phyloP scores from a whole-genome alignment of 164 flowering plant species.

The Stephania cephalantha region DNA sequence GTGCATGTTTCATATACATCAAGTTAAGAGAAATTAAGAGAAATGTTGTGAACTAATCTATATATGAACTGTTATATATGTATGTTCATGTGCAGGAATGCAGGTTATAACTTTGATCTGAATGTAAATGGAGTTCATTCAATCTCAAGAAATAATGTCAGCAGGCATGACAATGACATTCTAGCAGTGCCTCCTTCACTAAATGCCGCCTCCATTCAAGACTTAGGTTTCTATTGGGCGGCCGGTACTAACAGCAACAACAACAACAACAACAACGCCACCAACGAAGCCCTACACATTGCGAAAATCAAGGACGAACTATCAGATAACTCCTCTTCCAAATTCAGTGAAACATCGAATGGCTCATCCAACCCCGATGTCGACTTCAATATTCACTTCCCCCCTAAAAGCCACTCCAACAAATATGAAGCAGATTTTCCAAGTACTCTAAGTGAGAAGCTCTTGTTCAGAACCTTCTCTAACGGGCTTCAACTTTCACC shows the following conservation, averaged over 20 bases:
- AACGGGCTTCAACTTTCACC: conserved; percentile 20
- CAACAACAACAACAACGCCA: conserved; percentile 14
- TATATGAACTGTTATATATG: too few species aligned
- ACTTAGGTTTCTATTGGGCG: conserved; percentile 38
- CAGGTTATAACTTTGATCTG: conserved; percentile 13
- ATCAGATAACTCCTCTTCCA: conserved; percentile 22
- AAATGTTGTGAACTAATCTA: too few species aligned
- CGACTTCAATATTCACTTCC: conserved; percentile 8
- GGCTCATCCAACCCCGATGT: conserved; percentile 7
- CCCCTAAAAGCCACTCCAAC: conserved; percentile 14
- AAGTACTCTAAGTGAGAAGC: conserved; percentile 24
- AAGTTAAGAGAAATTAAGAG: too few species aligned
- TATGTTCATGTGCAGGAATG: conserved; percentile 12
- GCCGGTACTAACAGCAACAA: conserved; percentile 1
- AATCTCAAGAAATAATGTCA: conserved; percentile 14
- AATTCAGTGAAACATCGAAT: conserved; percentile 19
- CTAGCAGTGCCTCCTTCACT: conserved; percentile 21
- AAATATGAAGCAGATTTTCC: conserved; percentile 20
- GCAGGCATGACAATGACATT: conserved; percentile 19
- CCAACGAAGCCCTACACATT: conserved; percentile 22
- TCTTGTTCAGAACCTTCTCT: conserved; percentile 29
- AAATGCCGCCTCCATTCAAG: conserved; percentile 32
- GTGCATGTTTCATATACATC: too few species aligned
- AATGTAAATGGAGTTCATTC: conserved; percentile 15
- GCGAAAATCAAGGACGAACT: conserved; percentile 40